These are phyloP conservation scores for Yamadazyma dushanensis DNA, from an alignment of 1,139 yeast species.

Conservation along the genomic window DNA sequence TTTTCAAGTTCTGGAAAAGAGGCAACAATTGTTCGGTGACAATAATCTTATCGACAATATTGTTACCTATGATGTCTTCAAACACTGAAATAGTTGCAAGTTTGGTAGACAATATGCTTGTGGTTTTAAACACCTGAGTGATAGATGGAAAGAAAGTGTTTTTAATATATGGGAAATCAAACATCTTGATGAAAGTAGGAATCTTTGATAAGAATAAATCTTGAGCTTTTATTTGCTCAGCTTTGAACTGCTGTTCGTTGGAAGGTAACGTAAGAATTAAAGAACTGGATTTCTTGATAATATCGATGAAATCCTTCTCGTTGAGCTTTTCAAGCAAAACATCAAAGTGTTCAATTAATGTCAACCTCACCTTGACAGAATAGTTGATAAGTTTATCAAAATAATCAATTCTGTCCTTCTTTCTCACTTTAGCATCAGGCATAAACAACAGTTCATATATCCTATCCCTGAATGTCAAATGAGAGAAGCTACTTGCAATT, in stretches of 20 bases:
- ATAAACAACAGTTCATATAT: constrained; percentile 43
- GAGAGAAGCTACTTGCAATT: constrained; percentile 70
- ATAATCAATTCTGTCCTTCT: constrained; percentile 29
- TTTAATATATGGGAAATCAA: constrained; percentile 75
- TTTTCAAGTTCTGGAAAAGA: constrained; percentile 68
- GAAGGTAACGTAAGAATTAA: constrained; percentile 29
- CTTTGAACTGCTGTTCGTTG: constrained; percentile 26
- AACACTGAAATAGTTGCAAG: constrained; percentile 68
- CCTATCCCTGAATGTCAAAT: constrained; percentile 73
- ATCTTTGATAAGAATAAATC: constrained; percentile 54
- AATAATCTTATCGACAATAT: constrained; percentile 68
- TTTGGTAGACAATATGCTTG: constrained; percentile 79
- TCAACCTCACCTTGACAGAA: constrained; percentile 37
- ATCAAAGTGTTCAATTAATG: constrained; percentile 56
- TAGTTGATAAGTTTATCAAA: constrained; percentile 42
- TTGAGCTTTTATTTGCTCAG: constrained; percentile 50
- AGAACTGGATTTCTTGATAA: constrained; percentile 31
- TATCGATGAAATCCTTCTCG: constrained; percentile 39
- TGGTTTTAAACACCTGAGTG: constrained; percentile 73
- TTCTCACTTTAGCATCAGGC: constrained; percentile 32
- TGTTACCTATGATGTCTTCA: constrained; percentile 53
- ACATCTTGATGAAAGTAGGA: constrained; percentile 42
- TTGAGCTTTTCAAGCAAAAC: constrained; percentile 55
- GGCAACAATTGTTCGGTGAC: constrained; percentile 80
- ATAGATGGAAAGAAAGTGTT: constrained; percentile 71